Base-by-base conservation (phyloP, 768 basidiomycete genomes). In the Dacryopinax primogenitus region DNA sequence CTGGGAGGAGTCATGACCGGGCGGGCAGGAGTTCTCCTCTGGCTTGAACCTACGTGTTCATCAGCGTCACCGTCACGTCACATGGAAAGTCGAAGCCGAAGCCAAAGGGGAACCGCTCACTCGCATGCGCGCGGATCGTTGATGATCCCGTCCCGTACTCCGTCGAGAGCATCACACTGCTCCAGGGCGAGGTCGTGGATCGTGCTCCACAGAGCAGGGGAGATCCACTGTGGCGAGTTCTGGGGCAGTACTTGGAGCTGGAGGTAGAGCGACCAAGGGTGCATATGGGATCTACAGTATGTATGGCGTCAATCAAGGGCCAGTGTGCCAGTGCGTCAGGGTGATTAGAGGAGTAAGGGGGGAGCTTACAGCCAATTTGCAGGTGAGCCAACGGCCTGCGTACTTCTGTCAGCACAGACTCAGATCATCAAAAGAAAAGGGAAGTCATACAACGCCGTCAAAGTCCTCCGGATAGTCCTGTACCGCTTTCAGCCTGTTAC, bases 161-260 rank as follows among this genome's bases (percentile, higher is more conserved):
- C 75, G 65, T 76, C 75, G 21, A 74, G 45, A 1, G 32, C 67
- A 51, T 76, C 75, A 62, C 75, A 76, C 64, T 76, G 75, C 33
- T 68, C 65, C 47, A 76, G 65, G 11, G 73, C 71, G 63, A 74
- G 73, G 7, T 71, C 67, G 26, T 70, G 69, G 23, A 76, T 69
- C 12, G 71, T 65, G 18, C 71, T 45, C 74, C 74, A 75, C 65
- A 69, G 47, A 7, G 67, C 62, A 6, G 66, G 34, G 3, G 71
- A 67, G 26, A 75, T 75, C 62, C 72, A 75, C 18, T 58, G 51
- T 11, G 51, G 26, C 3, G 51, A 13, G 30, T 11, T 7, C 30
- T 13, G 9, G 4, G 16, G 58, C 65, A 18, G 64, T 35, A 66
- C 62, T 63, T 58, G 51, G 3, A 28, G 51, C 51, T 58, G 51